Evolutionary conservation across 345 rosid species (phyloP), one percentile per base, ranked within the genome.

Genomic region (Draba incana): DNA sequence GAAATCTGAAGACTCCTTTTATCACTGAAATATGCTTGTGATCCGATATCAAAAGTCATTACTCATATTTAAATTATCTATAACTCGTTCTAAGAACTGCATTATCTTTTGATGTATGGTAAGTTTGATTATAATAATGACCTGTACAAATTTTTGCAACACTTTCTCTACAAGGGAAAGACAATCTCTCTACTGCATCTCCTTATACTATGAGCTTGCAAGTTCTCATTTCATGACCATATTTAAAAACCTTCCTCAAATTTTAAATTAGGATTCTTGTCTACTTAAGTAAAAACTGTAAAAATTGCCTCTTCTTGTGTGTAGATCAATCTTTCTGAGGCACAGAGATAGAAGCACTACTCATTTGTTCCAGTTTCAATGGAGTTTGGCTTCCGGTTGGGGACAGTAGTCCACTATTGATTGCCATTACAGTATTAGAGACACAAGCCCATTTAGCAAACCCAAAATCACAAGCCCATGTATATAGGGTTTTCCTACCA

Each of bases 331-430:
- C 8, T 64, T 39, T 64, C n/a, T 72, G 77, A 30, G 77, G 77
- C 48, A 65, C 58, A 0, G 64, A 53, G 37, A 61, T 61, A n/a
- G 78, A 66, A 52, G 68, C 57, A 39, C 74, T 69, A 52, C 69
- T 68, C 69, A 68, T 68, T 2, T 68, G 69, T 53, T 68, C 78
- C 82, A 79, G 78, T 51, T 75, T 12, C 16, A 57, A 4, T 12
- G 84, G 78, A 75, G 10, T 38, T 31, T 76, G 85, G 73, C 78
- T 77, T 47, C 27, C 30, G 37, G 3, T 31, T 28, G 84, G 72
- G 9, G 87, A 75, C 27, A 62, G 53, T 33, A 46, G 47, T 24
- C 68, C 55, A 49, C 75, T 78, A 10, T 71, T 62, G 3, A 8
- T 13, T 13, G 48, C 33, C 6, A 47, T 3, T 1, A 66, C 25